Percentiles rank a stretch among this genome's conserved stretches.
These are phyloP conservation scores for Talaromyces stipitatus DNA, from an alignment of 495 filamentous ascomycete species.

Conservation along the genomic window DNA sequence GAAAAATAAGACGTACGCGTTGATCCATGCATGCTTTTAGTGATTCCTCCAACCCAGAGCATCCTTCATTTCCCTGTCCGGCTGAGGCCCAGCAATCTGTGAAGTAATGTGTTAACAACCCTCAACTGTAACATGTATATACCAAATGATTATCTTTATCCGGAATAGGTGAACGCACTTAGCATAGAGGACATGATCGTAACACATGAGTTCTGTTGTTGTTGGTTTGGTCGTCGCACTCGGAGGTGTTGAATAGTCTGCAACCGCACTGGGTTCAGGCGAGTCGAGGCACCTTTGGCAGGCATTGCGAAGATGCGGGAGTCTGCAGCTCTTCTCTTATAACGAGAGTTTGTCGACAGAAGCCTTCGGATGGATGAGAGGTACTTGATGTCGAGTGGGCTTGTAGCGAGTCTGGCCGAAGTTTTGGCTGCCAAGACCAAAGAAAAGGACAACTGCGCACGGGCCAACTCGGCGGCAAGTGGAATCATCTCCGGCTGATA, in stretches of 20 bases:
- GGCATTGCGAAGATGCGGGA: constrained; percentile 32
- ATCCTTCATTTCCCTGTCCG: constrained; percentile 66
- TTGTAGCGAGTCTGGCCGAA: not conserved
- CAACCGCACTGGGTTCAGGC: constrained; percentile 63
- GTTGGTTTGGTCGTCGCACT: constrained; percentile 71
- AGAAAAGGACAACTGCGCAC: not conserved
- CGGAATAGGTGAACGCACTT: constrained; percentile 57
- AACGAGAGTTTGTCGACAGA: not conserved
- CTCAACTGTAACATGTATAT: not conserved
- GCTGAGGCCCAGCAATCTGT: constrained; percentile 92
- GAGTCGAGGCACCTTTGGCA: constrained; percentile 38
- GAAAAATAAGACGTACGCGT: constrained; percentile 42
- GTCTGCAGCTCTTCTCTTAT: not conserved
- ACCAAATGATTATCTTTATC: not conserved
- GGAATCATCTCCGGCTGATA: not conserved
- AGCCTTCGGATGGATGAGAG: not conserved
- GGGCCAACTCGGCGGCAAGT: not conserved
- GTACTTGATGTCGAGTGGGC: not conserved
- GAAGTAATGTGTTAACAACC: constrained; percentile 7
- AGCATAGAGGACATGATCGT: constrained; percentile 84
- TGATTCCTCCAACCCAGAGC: constrained; percentile 70
- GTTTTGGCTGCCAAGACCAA: constrained; percentile 3
- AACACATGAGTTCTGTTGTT: constrained; percentile 71
- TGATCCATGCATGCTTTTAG: constrained; percentile 91
- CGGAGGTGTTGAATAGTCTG: constrained; percentile 80